Evolutionary conservation across 2,329 filamentous ascomycete genomes (phyloP), one percentile per base, ranked within the genome.

Genomic region (Monilinia fructicola): DNA sequence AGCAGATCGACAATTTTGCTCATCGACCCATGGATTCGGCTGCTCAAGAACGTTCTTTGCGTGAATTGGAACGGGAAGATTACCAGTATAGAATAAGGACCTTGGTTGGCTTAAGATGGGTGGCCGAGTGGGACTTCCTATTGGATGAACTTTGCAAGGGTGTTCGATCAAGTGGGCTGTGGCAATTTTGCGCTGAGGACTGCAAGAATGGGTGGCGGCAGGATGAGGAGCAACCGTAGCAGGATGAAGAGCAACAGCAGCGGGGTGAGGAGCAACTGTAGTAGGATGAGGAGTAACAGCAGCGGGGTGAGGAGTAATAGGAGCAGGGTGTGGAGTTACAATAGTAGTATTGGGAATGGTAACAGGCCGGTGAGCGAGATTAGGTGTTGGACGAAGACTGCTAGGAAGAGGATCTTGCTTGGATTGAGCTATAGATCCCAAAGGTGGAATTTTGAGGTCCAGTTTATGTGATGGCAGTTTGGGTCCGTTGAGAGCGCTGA

Each of bases 31-130:
- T 14, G 42, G 28, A 35, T 60, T 48, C 1, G 56, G 42, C 26
- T 60, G 42, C 14, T 60, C 42, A 35, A 60, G 42, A 21, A 60
- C 28, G 46, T 60, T 60, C 11, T 48, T 60, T 3, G 42, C 56
- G n/a, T 60, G 56, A 11, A 60, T 48, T 6, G 56, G 42, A 23
- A 60, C 28, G 3, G 56, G 56, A 21, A 60, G 35, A 48, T 48
- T 60, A 3, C 42, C 42, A 35, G 56, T 35, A 48, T 10, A 48
- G 11, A 60, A 60, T 31, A 60, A 44, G 35, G 56, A 60, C 18
- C 56, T 46, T 11, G 56, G 56, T 21, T 60, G 56, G 28, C 56
- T 60, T 21, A 60, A 18, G 3, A 60, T 60, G 35, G 56, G 42
- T 23, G 56, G 56, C 3, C 56, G 18, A 12, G 42, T 28, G 18